Conservation (phyloP, 2,329 filamentous ascomycete species). For the Penicillium sp. region DNA sequence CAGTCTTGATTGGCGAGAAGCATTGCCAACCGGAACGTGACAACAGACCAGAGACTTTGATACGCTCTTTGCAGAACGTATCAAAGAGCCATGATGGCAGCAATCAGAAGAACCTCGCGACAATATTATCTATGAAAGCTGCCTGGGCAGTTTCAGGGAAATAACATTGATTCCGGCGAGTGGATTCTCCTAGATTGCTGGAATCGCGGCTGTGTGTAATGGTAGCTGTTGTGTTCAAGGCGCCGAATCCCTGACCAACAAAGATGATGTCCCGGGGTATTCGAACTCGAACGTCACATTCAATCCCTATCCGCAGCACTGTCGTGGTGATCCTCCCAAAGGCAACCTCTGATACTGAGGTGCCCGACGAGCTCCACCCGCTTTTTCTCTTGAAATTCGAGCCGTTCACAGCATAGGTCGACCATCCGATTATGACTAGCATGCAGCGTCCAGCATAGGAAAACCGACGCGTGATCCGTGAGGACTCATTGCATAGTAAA, state of each 20-base stretch:
- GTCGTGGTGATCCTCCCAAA: conserved; percentile 43
- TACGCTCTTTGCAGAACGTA: conserved; percentile 8
- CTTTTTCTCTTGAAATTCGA: conserved; percentile 44
- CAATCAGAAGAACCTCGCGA: conserved; percentile 53
- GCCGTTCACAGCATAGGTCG: conserved; percentile 41
- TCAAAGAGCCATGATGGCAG: conserved; percentile 38
- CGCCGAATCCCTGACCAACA: conserved; percentile 19
- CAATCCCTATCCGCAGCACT: conserved; percentile 13
- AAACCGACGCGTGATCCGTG: conserved; percentile 47
- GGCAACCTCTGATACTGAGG: conserved; percentile 45
- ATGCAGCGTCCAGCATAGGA: conserved; percentile 55
- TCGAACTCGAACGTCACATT: conserved; percentile 13
- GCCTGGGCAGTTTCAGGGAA: conserved; percentile 25
- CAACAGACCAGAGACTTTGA: conserved; percentile 35
- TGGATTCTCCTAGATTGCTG: conserved; percentile 38
- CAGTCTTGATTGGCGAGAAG: conserved; percentile 15
- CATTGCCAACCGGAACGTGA: conserved; percentile 34
- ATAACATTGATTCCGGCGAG: conserved; percentile 54
- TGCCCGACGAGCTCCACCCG: conserved; percentile 50
- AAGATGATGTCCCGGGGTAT: conserved; percentile 19
- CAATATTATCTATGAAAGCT: conserved; percentile 30
- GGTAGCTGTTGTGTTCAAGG: conserved; percentile 38
- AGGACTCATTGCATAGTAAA: conserved; percentile 42
- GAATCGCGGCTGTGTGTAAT: conserved; percentile 45
- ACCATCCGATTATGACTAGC: conserved; percentile 61